Evolutionary conservation across 768 basidiomycete species (phyloP).

Genomic region (Gymnopilus dilepis): DNA sequence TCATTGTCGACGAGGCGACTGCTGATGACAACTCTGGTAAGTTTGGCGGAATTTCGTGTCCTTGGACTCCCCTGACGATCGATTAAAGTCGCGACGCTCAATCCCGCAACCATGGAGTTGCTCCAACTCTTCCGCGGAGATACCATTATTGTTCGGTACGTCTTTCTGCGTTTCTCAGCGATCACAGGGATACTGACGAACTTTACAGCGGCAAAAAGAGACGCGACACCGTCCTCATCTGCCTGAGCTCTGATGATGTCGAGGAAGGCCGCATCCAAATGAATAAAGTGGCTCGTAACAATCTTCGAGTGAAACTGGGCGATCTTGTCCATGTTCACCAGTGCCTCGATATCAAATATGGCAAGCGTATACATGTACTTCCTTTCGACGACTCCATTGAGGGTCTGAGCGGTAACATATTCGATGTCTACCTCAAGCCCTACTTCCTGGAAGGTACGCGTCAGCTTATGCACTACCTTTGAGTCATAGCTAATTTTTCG

Average conservation of each 20-base stretch:
- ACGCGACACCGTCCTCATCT: conserved; percentile 96
- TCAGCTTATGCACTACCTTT: neutral
- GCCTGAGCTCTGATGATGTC: conserved; percentile 92
- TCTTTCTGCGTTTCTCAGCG: neutral
- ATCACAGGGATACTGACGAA: neutral
- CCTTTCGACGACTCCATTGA: conserved; percentile 99
- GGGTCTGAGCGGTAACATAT: conserved; percentile 97
- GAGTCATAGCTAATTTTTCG: neutral
- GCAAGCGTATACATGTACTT: conserved; percentile 94
- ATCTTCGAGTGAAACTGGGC: conserved; percentile 95
- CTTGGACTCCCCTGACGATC: conserved; percentile 19
- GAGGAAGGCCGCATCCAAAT: conserved; percentile 98
- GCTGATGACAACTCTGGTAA: conserved; percentile 95
- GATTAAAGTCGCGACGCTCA: conserved; percentile 84
- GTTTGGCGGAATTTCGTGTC: conserved; percentile 20
- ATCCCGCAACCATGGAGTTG: conserved; percentile 95
- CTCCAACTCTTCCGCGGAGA: conserved; percentile 96
- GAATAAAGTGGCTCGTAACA: conserved; percentile 99
- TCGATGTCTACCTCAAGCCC: conserved; percentile 98
- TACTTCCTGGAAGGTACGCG: conserved; percentile 93
- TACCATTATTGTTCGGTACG: conserved; percentile 90
- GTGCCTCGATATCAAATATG: conserved; percentile 98
- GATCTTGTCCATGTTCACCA: conserved; percentile 96
- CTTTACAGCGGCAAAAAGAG: conserved; percentile 89
- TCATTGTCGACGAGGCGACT: conserved; percentile 94